Evolutionary conservation across 495 filamentous ascomycete genomes (phyloP).

Genomic region (Bacidia rubella): DNA sequence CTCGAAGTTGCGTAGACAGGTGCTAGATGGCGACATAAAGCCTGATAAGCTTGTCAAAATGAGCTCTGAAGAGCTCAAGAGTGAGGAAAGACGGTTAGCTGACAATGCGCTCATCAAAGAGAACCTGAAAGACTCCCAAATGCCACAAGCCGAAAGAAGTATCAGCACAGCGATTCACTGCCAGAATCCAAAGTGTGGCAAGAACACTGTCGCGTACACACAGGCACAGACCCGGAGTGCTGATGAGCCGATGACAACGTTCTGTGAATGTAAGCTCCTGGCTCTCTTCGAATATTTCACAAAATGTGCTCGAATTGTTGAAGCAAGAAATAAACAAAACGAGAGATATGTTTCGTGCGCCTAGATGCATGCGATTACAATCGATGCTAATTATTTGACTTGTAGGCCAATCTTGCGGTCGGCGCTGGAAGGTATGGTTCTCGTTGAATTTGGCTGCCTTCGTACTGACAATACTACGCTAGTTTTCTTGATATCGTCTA

Average conservation of each 20-base stretch:
- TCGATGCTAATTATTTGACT: neutral
- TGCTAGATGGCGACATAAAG: slow-evolving; percentile 58
- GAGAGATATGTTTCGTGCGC: too few relatives aligned
- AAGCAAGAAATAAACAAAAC: too few relatives aligned
- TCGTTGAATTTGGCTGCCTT: neutral
- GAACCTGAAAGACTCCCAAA: slow-evolving; percentile 92
- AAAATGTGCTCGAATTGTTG: too few relatives aligned
- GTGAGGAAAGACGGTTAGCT: slow-evolving; percentile 48
- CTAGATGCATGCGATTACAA: too few relatives aligned
- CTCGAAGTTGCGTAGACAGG: slow-evolving; percentile 53
- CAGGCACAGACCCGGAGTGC: slow-evolving; percentile 93
- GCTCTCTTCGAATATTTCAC: neutral
- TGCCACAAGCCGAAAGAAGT: slow-evolving; percentile 74
- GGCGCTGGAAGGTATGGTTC: slow-evolving; percentile 6
- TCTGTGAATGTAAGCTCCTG: slow-evolving; percentile 33
- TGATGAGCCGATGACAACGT: slow-evolving; percentile 48
- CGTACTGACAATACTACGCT: neutral
- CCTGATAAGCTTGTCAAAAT: slow-evolving; percentile 62
- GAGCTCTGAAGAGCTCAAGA: slow-evolving; percentile 65
- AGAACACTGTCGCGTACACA: slow-evolving; percentile 88
- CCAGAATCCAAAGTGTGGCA: slow-evolving; percentile 62
- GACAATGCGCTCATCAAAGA: slow-evolving; percentile 64
- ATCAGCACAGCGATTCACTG: slow-evolving; percentile 46
- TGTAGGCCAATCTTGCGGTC: slow-evolving; percentile 1
- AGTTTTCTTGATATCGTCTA: neutral